A percentile compares a stretch with the other conserved stretches of the same genome.
phyloP scores from a whole-genome alignment of 1,284 basidiomycete genomes.

The Fomitopsis pinicola region DNA sequence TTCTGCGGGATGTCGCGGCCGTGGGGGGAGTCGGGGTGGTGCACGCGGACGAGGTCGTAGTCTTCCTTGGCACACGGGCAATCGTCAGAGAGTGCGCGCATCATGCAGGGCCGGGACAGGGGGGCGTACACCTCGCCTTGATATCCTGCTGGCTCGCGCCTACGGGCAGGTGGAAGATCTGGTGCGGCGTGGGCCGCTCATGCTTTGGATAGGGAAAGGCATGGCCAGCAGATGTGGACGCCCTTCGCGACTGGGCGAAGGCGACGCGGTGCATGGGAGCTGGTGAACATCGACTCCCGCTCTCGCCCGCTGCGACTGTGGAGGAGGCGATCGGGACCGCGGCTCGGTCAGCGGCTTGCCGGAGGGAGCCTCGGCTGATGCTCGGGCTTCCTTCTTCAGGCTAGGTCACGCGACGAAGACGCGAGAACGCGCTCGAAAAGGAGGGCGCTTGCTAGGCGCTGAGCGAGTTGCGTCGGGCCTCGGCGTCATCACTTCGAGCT shows the following conservation, averaged over 20 bases:
- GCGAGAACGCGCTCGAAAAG: constrained; percentile 4
- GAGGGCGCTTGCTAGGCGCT: not conserved
- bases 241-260: constrained; percentile 4
- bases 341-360: not conserved
- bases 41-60: constrained; percentile 48
- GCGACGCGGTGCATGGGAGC: not conserved
- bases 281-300: not conserved
- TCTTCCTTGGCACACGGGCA: constrained; percentile 29
- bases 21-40: constrained; percentile 44
- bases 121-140: constrained; percentile 44
- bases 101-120: not conserved
- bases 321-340: not conserved
- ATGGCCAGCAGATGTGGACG: constrained; percentile 1
- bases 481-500: not conserved
- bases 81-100: not conserved
- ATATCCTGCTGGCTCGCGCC: constrained; percentile 41
- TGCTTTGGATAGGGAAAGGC: constrained; percentile 37
- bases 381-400: not conserved
- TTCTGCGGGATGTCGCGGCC: constrained; percentile 29
- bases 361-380: not conserved
- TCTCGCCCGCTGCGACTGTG: not conserved
- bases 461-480: not conserved
- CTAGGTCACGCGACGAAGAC: constrained; percentile 5
- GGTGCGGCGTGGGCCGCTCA: constrained; percentile 40
- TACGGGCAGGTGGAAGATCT: constrained; percentile 48